Percentiles rank a stretch among this genome's conserved stretches.
Conservation (phyloP, 108 stramenopile genomes). For the Bacterosira constricta region DNA sequence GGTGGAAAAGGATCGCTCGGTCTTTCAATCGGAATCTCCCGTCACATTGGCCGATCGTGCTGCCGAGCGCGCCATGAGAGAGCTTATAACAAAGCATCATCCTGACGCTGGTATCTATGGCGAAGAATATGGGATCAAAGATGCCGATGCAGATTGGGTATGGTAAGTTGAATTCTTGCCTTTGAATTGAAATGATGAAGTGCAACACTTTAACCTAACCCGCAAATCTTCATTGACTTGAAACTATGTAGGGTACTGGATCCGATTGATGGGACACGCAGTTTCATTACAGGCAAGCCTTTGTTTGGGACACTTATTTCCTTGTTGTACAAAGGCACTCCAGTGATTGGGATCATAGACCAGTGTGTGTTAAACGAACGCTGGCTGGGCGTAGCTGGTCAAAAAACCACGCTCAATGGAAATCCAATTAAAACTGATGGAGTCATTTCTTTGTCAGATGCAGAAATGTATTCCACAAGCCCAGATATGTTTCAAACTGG, state of each 20-base stretch:
- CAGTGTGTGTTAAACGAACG: slow-evolving; percentile 42
- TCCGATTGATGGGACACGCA: slow-evolving; percentile 39
- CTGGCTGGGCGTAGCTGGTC: slow-evolving; percentile 26
- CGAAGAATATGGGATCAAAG: slow-evolving; percentile 32
- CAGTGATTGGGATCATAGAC: slow-evolving; percentile 41
- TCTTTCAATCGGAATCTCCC: slow-evolving; percentile 43
- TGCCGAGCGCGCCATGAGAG: slow-evolving; percentile 42
- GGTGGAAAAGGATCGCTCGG: slow-evolving; percentile 24
- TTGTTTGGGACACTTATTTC: slow-evolving; percentile 41
- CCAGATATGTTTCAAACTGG: slow-evolving; percentile 40
- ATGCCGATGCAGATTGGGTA: slow-evolving; percentile 35
- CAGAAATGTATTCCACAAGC: slow-evolving; percentile 37
- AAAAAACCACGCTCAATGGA: slow-evolving; percentile 22
- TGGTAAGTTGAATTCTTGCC: slow-evolving; percentile 10
- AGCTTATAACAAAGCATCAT: slow-evolving; percentile 12
- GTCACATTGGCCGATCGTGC: slow-evolving; percentile 46
- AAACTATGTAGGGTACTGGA: slow-evolving; percentile 13
- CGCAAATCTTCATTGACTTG: neutral
- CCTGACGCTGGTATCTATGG: slow-evolving; percentile 32
- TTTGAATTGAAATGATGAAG: neutral
- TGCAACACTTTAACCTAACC: neutral
- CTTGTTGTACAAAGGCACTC: slow-evolving; percentile 29
- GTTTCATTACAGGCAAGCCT: slow-evolving; percentile 42
- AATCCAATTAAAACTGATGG: slow-evolving; percentile 19
- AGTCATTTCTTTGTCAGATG: slow-evolving; percentile 16